phyloP scores from a whole-genome alignment of 2,329 filamentous ascomycete species.

The Colletotrichum trifolii region DNA sequence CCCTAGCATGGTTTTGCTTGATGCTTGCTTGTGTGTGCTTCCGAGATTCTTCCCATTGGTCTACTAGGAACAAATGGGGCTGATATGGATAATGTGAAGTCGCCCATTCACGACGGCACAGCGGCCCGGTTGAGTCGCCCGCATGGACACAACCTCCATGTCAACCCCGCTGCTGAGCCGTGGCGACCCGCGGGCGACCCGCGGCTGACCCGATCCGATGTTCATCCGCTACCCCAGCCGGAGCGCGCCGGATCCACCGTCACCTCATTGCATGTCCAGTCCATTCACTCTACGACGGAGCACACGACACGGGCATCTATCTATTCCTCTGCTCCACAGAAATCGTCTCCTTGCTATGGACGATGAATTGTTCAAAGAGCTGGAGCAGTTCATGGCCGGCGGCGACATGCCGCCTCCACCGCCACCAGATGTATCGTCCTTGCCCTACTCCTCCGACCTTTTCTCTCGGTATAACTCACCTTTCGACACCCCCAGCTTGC shows the following conservation, averaged over 20 bases:
- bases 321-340: conserved; percentile 4
- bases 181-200: conserved; percentile 25
- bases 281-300: conserved; percentile 17
- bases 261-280: conserved; percentile 25
- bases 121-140: conserved; percentile 19
- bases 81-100: no score
- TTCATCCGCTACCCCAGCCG: conserved; percentile 25
- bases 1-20: neutral
- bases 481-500: conserved; percentile 36
- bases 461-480: conserved; percentile 32
- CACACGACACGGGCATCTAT: conserved; percentile 11
- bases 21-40: neutral
- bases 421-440: conserved; percentile 14
- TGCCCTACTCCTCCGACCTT: conserved; percentile 24
- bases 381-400: conserved; percentile 9
- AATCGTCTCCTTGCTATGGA: conserved; percentile 6
- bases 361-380: conserved; percentile 21
- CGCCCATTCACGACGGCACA: conserved; percentile 14
- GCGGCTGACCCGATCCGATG: conserved; percentile 26
- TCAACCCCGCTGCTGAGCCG: conserved; percentile 9
- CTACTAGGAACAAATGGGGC: neutral
- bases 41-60: conserved; percentile 13
- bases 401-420: conserved; percentile 26
- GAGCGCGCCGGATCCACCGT: conserved; percentile 22
- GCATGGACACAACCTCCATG: no score